Evolutionary conservation across 129 eudicot genomes (phyloP).

Genomic region (carrot (Daucus carota)): DNA sequence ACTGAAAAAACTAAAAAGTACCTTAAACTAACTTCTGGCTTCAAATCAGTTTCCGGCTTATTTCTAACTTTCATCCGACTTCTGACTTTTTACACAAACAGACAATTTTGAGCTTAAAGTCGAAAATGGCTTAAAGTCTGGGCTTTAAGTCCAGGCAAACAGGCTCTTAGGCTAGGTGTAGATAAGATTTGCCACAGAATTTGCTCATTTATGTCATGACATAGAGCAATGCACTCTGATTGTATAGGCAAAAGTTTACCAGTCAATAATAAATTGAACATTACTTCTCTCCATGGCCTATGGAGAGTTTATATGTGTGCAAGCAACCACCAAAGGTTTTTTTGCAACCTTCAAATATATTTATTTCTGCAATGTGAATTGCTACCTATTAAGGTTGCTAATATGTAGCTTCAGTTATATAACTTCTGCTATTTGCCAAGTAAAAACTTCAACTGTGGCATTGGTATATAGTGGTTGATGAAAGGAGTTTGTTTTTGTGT

Average conservation of each 20-base stretch:
- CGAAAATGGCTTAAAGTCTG: no score
- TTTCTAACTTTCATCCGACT: no score
- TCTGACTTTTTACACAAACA: no score
- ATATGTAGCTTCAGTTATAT: background rate
- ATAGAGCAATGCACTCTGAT: background rate
- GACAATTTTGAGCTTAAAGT: no score
- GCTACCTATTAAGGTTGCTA: background rate
- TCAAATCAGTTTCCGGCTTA: no score
- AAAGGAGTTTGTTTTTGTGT: background rate
- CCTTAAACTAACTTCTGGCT: no score
- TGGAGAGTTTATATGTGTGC: background rate
- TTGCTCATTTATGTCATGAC: background rate
- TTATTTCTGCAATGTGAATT: background rate
- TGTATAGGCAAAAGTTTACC: background rate
- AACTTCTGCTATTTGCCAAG: background rate
- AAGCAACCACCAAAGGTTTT: background rate
- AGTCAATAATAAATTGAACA: background rate
- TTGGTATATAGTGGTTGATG: background rate
- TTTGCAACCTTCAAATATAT: background rate
- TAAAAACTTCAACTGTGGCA: background rate
- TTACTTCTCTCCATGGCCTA: background rate
- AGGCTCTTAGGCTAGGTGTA: background rate
- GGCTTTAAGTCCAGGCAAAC: no score
- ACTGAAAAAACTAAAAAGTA: no score
- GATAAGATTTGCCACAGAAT: background rate